Percentiles rank a stretch among this genome's conserved stretches.
These are phyloP conservation scores for Penicillium lividum DNA, from an alignment of 495 filamentous ascomycete species.

Conservation along the genomic window DNA sequence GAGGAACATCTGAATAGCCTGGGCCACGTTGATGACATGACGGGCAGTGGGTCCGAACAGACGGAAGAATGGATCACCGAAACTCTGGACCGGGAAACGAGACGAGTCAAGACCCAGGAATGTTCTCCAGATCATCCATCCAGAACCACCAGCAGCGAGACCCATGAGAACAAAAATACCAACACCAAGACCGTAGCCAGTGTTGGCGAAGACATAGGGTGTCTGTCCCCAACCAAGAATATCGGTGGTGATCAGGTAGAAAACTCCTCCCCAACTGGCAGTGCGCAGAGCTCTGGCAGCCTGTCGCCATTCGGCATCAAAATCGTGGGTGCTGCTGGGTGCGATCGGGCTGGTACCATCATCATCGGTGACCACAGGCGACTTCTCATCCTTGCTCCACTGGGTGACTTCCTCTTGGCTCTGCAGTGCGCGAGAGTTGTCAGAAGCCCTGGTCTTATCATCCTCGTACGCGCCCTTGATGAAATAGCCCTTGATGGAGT, in stretches of 20 bases:
- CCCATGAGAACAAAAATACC: slow-evolving; percentile 22
- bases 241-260: slow-evolving; percentile 65
- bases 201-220: slow-evolving; percentile 31
- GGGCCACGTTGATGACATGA: slow-evolving; percentile 54
- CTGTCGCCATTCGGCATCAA: slow-evolving; percentile 42
- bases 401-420: slow-evolving; percentile 7
- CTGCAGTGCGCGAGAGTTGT: slow-evolving; percentile 15
- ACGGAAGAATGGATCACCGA: slow-evolving; percentile 59
- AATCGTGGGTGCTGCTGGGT: slow-evolving; percentile 6
- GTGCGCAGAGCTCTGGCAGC: slow-evolving; percentile 50
- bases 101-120: slow-evolving; percentile 58
- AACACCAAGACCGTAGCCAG: slow-evolving; percentile 28
- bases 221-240: slow-evolving; percentile 55
- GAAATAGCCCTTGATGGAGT: slow-evolving; percentile 15
- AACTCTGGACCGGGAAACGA: slow-evolving; percentile 53
- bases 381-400: slow-evolving; percentile 11
- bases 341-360: slow-evolving; percentile 5
- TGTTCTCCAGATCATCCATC: slow-evolving; percentile 54
- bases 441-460: slow-evolving; percentile 1
- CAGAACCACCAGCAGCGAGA: slow-evolving; percentile 38
- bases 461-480: slow-evolving; percentile 12
- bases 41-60: slow-evolving; percentile 51
- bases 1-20: slow-evolving; percentile 54
- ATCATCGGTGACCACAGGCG: neutral
- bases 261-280: slow-evolving; percentile 51